Evolutionary conservation across 176 grass and related monocot species (phyloP).

Genomic region (Oryza glaberrima): DNA sequence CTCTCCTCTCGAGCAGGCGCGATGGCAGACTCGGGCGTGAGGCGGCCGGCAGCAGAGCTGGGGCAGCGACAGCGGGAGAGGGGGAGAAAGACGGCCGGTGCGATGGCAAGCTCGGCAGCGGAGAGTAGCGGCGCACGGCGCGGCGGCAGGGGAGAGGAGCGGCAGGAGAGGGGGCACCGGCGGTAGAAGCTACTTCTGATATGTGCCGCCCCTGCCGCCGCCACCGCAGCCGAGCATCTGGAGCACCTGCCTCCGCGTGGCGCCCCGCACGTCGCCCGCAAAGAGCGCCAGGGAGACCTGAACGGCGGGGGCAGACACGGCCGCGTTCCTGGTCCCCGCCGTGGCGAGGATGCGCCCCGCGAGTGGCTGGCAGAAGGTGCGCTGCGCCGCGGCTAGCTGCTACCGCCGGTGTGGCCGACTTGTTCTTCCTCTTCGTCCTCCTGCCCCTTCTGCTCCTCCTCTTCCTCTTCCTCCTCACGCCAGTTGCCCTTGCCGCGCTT

Average conservation of each 20-base stretch:
- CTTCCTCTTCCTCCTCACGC: conserved; percentile 21
- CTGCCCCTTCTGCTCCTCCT: not conserved
- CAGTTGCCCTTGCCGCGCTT: conserved; percentile 24
- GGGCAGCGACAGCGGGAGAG: too few species aligned
- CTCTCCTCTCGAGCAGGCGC: too few species aligned
- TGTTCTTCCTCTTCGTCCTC: not conserved
- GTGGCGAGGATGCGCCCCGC: conserved; percentile 39
- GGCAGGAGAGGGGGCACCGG: too few species aligned
- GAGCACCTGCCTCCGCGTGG: conserved; percentile 45
- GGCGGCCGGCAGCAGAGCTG: too few species aligned
- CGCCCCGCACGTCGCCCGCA: conserved; percentile 41
- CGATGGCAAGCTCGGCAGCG: too few species aligned
- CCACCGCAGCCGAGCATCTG: conserved; percentile 32
- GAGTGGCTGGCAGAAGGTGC: conserved; percentile 47
- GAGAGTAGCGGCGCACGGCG: too few species aligned
- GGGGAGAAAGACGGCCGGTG: too few species aligned
- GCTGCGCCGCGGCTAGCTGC: conserved; percentile 34
- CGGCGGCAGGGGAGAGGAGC: too few species aligned
- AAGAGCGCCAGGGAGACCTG: conserved; percentile 42
- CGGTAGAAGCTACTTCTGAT: too few species aligned
- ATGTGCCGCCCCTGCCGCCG: conserved; percentile 28
- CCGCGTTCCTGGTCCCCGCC: conserved; percentile 40
- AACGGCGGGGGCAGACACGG: conserved; percentile 10
- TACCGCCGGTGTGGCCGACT: conserved; percentile 1
- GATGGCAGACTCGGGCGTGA: too few species aligned